Percentiles rank a stretch among this genome's conserved stretches.
Conservation (phyloP, 108 stramenopile species). For the Aurantiochytrium sp. region DNA sequence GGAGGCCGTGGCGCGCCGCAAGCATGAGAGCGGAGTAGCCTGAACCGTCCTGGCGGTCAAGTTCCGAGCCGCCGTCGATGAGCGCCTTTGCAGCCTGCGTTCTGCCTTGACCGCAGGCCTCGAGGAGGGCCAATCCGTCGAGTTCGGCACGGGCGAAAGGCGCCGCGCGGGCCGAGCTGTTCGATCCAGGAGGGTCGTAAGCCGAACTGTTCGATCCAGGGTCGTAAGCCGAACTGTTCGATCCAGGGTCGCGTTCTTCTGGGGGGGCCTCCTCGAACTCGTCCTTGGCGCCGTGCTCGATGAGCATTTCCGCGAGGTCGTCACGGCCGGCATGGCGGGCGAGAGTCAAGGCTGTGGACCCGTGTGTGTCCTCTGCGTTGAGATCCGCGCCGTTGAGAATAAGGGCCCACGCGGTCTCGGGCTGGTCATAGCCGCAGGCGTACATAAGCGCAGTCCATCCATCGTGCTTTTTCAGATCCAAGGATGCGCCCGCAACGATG, state of each 20-base stretch:
- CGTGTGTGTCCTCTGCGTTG: background rate
- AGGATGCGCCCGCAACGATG: background rate
- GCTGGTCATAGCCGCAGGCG: background rate
- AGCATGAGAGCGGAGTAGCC: background rate
- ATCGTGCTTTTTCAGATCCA: background rate
- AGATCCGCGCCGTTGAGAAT: background rate
- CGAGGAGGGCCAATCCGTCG: background rate
- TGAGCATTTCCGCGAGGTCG: background rate
- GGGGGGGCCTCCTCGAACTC: too few species aligned
- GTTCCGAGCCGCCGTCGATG: background rate
- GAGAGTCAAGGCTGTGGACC: background rate
- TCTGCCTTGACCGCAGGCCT: background rate
- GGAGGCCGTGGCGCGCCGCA: background rate
- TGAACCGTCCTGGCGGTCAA: background rate
- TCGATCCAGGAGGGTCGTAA: too few species aligned
- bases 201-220: too few species aligned
- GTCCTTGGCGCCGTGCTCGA: background rate
- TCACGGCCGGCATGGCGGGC: background rate
- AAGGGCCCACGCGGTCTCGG: background rate
- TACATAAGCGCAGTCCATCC: background rate
- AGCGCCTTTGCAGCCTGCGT: background rate
- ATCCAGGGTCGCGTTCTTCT: too few species aligned
- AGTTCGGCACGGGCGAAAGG: too few species aligned
- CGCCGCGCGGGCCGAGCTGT: too few species aligned
- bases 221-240: too few species aligned